A percentile compares a stretch with the other conserved stretches of the same genome.
Evolutionary conservation across 805 yeast genomes (phyloP).

Genomic region (Lipomyces spencermartinsiae): DNA sequence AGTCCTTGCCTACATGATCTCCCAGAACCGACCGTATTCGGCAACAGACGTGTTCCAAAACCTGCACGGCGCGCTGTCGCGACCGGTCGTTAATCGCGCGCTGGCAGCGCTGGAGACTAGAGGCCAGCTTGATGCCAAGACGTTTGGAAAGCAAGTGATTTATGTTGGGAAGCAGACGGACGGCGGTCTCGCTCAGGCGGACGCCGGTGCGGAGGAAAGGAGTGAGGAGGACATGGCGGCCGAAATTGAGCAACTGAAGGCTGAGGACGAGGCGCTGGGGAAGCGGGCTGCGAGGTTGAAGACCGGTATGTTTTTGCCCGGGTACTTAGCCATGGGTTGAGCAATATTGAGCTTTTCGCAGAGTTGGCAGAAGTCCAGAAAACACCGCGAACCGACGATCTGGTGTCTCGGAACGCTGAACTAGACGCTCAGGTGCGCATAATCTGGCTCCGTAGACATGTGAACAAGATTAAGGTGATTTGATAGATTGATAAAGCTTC

Average conservation of each 20-base stretch:
- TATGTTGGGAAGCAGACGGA: conserved; percentile 30
- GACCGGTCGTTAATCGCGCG: conserved; percentile 31
- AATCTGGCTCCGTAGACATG: not conserved
- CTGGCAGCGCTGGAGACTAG: conserved; percentile 30
- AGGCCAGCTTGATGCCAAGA: conserved; percentile 29
- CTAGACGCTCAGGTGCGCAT: conserved; percentile 12
- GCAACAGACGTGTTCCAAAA: conserved; percentile 35
- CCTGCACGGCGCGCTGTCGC: conserved; percentile 28
- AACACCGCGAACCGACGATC: conserved; percentile 10
- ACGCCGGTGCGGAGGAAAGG: not conserved
- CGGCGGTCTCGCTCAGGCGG: not conserved
- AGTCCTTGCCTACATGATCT: conserved; percentile 30
- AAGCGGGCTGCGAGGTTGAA: conserved; percentile 8
- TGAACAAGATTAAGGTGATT: not conserved
- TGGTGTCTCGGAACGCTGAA: conserved; percentile 12
- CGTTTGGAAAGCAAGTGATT: conserved; percentile 36
- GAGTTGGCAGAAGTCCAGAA: conserved; percentile 21
- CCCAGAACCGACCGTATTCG: conserved; percentile 39
- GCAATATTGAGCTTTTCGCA: not conserved
- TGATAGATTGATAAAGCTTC: conserved; percentile 8
- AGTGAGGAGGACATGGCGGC: conserved; percentile 11
- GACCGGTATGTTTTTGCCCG: not conserved
- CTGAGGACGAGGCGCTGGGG: conserved; percentile 14
- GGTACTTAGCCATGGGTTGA: not conserved
- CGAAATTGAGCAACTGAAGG: conserved; percentile 7